phyloP scores from a whole-genome alignment of 2,329 filamentous ascomycete species.

The Ophiostoma pallidulum region DNA sequence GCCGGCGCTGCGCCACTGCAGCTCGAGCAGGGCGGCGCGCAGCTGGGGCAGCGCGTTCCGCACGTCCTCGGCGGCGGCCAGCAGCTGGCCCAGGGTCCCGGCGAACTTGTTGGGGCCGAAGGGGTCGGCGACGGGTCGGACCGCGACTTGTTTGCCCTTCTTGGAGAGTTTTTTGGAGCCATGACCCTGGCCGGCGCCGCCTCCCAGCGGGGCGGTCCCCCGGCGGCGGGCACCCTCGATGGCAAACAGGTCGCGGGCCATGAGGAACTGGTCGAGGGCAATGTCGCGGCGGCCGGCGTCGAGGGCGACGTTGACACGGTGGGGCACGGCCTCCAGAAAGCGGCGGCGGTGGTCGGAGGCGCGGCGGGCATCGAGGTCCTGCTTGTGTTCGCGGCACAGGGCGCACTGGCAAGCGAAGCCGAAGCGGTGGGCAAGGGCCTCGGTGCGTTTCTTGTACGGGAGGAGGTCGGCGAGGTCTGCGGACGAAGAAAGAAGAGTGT shows the following conservation, averaged over 20 bases:
- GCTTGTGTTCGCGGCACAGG: constrained; percentile 15
- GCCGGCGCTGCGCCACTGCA: constrained; percentile 3
- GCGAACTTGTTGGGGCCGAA: constrained; percentile 9
- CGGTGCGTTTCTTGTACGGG: constrained; percentile 16
- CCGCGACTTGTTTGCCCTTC: too few species aligned
- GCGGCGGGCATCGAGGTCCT: constrained; percentile 2
- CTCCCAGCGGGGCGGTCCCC: background rate
- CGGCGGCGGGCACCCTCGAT: constrained; percentile 5
- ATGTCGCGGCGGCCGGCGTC: background rate
- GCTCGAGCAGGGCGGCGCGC: constrained; percentile 7
- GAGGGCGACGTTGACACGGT: background rate
- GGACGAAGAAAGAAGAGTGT: too few species aligned
- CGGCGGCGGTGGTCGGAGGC: constrained; percentile 21
- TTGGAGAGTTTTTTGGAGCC: too few species aligned
- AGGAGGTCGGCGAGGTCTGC: constrained; percentile 17
- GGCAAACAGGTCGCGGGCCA: background rate
- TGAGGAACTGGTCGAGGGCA: constrained; percentile 18
- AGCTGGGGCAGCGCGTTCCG: constrained; percentile 5
- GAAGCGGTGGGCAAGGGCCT: constrained; percentile 17
- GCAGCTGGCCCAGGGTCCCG: constrained; percentile 1
- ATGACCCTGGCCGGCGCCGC: background rate
- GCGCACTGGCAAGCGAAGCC: constrained; percentile 23
- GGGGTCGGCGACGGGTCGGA: constrained; percentile 8
- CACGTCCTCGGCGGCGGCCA: background rate
- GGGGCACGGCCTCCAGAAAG: background rate